A percentile compares a stretch with the other conserved stretches of the same genome.
phyloP scores from a whole-genome alignment of 1,284 basidiomycete species.

The Apiotrichum akiyoshidainum region DNA sequence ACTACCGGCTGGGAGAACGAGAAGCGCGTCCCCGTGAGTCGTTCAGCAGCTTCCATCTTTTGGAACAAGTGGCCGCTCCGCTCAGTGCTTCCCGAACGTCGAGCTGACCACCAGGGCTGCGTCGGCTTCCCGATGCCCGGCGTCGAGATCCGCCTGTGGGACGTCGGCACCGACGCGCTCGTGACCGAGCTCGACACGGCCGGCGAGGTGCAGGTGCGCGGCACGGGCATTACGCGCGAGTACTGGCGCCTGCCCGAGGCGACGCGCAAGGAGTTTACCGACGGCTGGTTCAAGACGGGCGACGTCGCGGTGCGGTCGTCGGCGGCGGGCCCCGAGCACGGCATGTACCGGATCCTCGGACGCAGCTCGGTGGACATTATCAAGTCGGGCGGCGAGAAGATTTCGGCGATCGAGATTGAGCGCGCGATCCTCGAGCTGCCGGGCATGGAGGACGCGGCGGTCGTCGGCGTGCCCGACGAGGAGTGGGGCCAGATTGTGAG shows the following conservation, averaged over 20 bases:
- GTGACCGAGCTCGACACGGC: constrained; percentile 25
- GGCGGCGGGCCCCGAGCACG: constrained; percentile 22
- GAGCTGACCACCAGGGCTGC: constrained; percentile 28
- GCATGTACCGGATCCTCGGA: constrained; percentile 36
- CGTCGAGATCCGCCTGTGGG: constrained; percentile 40
- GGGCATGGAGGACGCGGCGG: constrained; percentile 43
- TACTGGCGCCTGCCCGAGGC: constrained; percentile 44
- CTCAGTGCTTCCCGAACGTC: not conserved
- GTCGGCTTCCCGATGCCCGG: constrained; percentile 40
- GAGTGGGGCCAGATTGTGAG: constrained; percentile 48
- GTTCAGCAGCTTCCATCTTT: not conserved
- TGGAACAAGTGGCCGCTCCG: too few relatives aligned
- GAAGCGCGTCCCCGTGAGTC: constrained; percentile 35
- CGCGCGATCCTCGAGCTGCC: constrained; percentile 38
- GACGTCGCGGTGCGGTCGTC: constrained; percentile 40
- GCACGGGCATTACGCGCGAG: constrained; percentile 39
- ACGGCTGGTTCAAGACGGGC: constrained; percentile 50
- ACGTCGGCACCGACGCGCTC: constrained; percentile 19
- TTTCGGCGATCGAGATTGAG: constrained; percentile 47
- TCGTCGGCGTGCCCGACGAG: constrained; percentile 42
- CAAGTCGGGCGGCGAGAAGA: constrained; percentile 47
- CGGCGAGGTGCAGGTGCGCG: constrained; percentile 43
- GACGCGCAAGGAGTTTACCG: constrained; percentile 36
- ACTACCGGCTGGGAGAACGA: constrained; percentile 39
- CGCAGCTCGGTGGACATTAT: constrained; percentile 40